A percentile compares a stretch with the other conserved stretches of the same genome.
Evolutionary conservation across 129 eudicot species (phyloP).

Genomic region (Flaveria robusta): DNA sequence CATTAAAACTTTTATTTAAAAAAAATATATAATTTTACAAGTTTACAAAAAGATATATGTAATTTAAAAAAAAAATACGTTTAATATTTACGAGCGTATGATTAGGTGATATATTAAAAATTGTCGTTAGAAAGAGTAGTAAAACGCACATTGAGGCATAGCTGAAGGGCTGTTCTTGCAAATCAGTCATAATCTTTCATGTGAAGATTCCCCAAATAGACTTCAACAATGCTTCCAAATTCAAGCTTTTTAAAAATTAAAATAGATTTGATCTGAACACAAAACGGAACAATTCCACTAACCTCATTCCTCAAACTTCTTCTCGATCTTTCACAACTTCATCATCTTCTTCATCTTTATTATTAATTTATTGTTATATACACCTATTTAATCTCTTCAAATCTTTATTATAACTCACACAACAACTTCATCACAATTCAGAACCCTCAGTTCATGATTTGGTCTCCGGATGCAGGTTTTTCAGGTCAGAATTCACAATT

Average conservation of each 20-base stretch:
- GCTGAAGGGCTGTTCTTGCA: conserved; percentile 11
- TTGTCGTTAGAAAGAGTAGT: no score
- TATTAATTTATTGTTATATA: no score
- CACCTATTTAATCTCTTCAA: background rate
- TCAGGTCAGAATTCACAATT: no score
- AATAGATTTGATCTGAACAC: conserved; percentile 26
- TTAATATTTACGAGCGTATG: no score
- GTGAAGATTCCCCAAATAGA: conserved; percentile 10
- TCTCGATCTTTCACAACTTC: conserved; percentile 21
- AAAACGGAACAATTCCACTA: conserved; percentile 13
- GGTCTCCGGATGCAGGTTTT: conserved; percentile 2
- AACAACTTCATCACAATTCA: background rate
- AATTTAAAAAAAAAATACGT: no score
- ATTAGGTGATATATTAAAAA: no score
- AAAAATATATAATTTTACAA: no score
- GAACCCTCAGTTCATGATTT: conserved; percentile 23
- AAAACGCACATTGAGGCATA: background rate
- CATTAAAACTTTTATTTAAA: no score
- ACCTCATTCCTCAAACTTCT: conserved; percentile 7
- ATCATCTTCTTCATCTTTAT: background rate
- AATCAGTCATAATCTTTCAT: background rate
- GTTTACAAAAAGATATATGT: no score
- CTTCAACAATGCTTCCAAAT: conserved; percentile 30
- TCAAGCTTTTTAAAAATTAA: background rate
- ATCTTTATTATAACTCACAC: background rate